These are phyloP conservation scores for Calophaca sinica DNA, from an alignment of 306 rosid genomes.

Conservation along the genomic window DNA sequence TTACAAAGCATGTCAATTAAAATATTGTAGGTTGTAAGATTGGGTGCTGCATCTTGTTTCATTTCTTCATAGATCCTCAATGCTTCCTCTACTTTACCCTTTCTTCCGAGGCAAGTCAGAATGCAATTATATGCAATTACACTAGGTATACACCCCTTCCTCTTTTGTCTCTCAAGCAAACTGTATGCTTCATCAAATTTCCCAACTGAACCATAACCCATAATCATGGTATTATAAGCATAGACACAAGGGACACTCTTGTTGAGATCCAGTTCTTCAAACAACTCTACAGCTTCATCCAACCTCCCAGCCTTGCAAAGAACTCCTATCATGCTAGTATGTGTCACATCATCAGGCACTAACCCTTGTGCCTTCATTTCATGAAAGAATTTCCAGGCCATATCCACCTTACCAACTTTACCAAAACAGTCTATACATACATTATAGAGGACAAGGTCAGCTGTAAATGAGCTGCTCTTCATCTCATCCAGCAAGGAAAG, in stretches of 20 bases:
- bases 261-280: conserved; percentile 77
- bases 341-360: conserved; percentile 84
- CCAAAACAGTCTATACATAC: conserved; percentile 96
- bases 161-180: conserved; percentile 91
- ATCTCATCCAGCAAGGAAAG: conserved; percentile 92
- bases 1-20: conserved; percentile 85
- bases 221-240: conserved; percentile 97
- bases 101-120: conserved; percentile 85
- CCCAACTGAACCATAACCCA: conserved; percentile 93
- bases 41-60: conserved; percentile 91
- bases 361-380: conserved; percentile 80
- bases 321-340: conserved; percentile 93
- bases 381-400: conserved; percentile 99
- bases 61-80: conserved; percentile 68
- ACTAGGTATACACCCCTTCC: conserved; percentile 86
- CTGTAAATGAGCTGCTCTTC: conserved; percentile 75
- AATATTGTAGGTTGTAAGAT: conserved; percentile 82
- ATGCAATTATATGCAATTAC: conserved; percentile 86
- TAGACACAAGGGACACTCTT: conserved; percentile 91
- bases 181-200: conserved; percentile 84
- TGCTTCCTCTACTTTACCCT: conserved; percentile 79
- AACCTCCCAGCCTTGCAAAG: conserved; percentile 85
- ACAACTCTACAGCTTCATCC: conserved; percentile 79
- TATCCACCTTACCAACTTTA: conserved; percentile 87
- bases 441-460: conserved; percentile 87